phyloP scores from a whole-genome alignment of 345 rosid genomes.

The Heritiera fomes region DNA sequence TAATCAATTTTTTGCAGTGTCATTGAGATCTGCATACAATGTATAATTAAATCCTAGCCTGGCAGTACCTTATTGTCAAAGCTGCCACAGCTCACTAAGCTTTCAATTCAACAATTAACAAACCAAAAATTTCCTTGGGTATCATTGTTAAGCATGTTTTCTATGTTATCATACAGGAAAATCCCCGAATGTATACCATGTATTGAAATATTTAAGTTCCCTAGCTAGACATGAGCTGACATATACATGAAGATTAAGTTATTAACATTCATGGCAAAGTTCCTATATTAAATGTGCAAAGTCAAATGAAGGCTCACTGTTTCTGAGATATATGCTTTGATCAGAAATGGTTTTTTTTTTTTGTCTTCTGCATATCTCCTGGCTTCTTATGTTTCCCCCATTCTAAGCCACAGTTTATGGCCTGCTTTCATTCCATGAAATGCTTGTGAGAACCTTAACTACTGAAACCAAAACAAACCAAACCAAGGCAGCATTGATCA shows the following conservation, averaged over 20 bases:
- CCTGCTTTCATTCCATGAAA: not conserved
- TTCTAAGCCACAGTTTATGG: not conserved
- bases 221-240: not conserved
- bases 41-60: conserved; percentile 6
- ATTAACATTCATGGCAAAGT: not conserved
- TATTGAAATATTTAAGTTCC: not conserved
- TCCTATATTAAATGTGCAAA: not conserved
- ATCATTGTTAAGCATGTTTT: not conserved
- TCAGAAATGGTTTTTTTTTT: not conserved
- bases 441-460: not conserved
- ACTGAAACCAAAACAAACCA: not conserved
- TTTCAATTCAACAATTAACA: not conserved
- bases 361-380: not conserved
- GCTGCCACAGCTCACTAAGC: not conserved
- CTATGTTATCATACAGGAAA: not conserved
- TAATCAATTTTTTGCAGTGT: not conserved
- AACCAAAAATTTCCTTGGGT: not conserved
- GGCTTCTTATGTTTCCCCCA: not conserved
- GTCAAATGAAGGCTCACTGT: not conserved
- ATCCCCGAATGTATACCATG: too few relatives aligned
- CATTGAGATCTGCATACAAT: not conserved
- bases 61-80: not conserved
- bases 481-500: not conserved
- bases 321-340: not conserved
- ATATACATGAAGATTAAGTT: not conserved